Conservation (phyloP, 805 yeast genomes). For the Metschnikowia peoriensis region DNA sequence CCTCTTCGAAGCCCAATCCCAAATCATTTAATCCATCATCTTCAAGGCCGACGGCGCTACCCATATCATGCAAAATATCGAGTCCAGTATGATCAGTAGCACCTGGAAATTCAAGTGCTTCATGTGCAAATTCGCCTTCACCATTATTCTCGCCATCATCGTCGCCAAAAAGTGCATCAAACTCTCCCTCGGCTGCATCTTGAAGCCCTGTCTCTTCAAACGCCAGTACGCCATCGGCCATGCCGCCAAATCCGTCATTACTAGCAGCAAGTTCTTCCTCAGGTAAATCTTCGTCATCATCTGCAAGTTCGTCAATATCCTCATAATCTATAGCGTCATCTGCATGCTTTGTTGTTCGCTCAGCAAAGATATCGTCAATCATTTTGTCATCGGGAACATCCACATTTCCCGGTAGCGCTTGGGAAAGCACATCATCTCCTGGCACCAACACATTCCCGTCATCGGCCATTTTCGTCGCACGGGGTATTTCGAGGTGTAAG, state of each 20-base stretch:
- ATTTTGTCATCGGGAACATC: constrained; percentile 38
- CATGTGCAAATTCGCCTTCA: constrained; percentile 12
- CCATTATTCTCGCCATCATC: constrained; percentile 18
- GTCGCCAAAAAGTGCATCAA: constrained; percentile 41
- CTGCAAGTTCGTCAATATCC: constrained; percentile 92
- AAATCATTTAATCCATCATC: constrained; percentile 21
- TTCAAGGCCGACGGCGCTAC: constrained; percentile 15
- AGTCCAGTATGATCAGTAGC: constrained; percentile 11
- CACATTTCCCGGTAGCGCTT: constrained; percentile 12
- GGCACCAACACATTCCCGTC: not conserved
- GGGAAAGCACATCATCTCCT: constrained; percentile 1
- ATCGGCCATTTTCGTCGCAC: constrained; percentile 2
- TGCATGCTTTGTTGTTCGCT: constrained; percentile 60
- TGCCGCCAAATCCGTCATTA: constrained; percentile 1
- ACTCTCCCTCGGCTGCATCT: constrained; percentile 36
- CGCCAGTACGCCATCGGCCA: constrained; percentile 1
- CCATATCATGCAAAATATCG: constrained; percentile 16
- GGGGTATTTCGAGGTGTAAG: not conserved
- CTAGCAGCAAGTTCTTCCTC: constrained; percentile 11
- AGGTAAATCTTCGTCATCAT: constrained; percentile 55
- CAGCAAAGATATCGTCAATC: constrained; percentile 38
- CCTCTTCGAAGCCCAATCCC: constrained; percentile 22
- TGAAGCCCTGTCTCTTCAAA: constrained; percentile 25
- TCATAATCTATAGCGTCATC: constrained; percentile 93
- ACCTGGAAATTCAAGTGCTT: not conserved